Evolutionary conservation across 2,329 filamentous ascomycete species (phyloP).

Genomic region (Amylocarpus encephaloides): DNA sequence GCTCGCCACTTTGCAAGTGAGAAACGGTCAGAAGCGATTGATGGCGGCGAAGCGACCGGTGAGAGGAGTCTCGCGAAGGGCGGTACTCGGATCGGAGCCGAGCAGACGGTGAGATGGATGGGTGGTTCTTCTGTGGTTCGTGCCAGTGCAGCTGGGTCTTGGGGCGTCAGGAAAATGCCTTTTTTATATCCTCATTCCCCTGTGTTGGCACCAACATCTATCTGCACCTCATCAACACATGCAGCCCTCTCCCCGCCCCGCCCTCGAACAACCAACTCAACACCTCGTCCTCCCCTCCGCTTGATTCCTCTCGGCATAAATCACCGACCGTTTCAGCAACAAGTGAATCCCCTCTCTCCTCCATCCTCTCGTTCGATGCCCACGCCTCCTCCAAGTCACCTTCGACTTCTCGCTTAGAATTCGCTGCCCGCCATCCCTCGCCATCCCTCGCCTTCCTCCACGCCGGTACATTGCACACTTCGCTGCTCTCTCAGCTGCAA

Average conservation of each 20-base stretch:
- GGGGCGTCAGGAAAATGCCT: too few species aligned
- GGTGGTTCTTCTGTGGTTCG: too few species aligned
- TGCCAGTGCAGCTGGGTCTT: not conserved
- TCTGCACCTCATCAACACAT: not conserved
- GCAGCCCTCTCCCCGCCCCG: not conserved
- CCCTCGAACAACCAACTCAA: not conserved
- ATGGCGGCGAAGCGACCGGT: too few species aligned
- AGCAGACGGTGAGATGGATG: too few species aligned
- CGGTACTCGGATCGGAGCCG: too few species aligned
- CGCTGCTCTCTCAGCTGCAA: not conserved
- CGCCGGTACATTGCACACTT: not conserved
- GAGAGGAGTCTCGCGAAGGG: too few species aligned
- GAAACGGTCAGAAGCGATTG: too few species aligned
- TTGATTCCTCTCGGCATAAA: too few species aligned
- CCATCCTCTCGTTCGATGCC: not conserved
- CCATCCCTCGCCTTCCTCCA: too few species aligned
- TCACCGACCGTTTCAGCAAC: not conserved
- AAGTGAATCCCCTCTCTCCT: not conserved
- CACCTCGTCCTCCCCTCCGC: not conserved
- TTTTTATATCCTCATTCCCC: not conserved
- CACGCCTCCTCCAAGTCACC: not conserved
- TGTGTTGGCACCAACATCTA: not conserved
- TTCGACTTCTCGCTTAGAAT: conserved; percentile 15
- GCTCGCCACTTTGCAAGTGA: too few species aligned
- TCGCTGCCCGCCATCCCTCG: not conserved